Base-by-base conservation (phyloP, 805 yeast genomes). In the Torulaspora gathmanii region DNA sequence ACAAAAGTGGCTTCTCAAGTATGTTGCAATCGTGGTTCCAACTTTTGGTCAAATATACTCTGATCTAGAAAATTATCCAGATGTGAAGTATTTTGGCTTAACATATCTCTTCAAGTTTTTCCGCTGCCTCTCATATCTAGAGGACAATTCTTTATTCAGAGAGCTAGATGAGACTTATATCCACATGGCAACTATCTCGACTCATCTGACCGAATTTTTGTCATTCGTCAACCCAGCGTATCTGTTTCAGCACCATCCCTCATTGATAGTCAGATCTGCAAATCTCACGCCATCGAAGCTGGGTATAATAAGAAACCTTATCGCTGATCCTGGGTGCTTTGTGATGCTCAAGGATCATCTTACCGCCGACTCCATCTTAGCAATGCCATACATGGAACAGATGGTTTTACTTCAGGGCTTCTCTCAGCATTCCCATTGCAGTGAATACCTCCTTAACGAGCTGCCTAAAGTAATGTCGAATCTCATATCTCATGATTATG, bases 351-450 rank as follows among this genome's bases (percentile, higher is more conserved):
- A 55, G 38, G 38, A 38, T 13, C 46, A 52, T 13, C 30, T 63
- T 10, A 51, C 48, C 2, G 40, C 63, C 6, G 51, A 45, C 10
- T 12, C 44, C 3, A 53, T 64, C 10, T 29, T 60, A 25, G 34
- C 39, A 4, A 44, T 64, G 55, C 67, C 67, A 23, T 64, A 61
- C 42, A 37, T 54, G 38, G 67, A 63, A 45, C 65, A 61, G 44
- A 60, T 64, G 65, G 58, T 55, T 7, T 30, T 64, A 13, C 37
- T 61, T 6, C 56, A 60, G 43, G 53, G 52, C 25, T 9, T 64
- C 27, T 48, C 67, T 3, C 54, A 51, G 31, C 56, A 40, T 42
- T 16, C 46, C 1, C 50, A 61, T 41, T 47, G 56, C 4, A 48
- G 51, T 2, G 36, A 37, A 4, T 58, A 42, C 40, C 37, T 63